Base-by-base conservation (phyloP, 2,329 filamentous ascomycete genomes). In the Pseudocercospora eumusae region DNA sequence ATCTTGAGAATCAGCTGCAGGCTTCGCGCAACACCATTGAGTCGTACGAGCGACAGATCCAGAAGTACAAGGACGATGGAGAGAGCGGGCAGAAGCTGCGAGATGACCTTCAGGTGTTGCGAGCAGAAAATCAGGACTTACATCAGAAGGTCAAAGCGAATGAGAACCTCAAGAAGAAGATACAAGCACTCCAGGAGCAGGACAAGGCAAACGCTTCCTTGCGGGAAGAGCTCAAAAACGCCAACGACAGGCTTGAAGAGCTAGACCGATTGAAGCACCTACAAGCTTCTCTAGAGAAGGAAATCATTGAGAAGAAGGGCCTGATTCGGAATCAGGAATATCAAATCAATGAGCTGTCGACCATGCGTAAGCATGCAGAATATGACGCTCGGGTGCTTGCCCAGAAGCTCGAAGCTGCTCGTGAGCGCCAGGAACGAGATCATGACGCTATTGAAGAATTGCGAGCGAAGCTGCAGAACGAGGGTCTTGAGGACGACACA, bases 141-240 rank as follows among this genome's bases (percentile, higher is more conserved):
- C 74, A 71, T 31, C 79, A 81, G 62, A 81, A 79, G 63, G 75
- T 79, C 25, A 81, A 81, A 62, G 80, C 80, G 21, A 82, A 81
- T 60, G 81, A 83, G 67, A 83, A 83, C 61, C 75, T 83, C 21
- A 81, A 79, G 69, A 82, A 82, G 75, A 83, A 83, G 73, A 82
- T 83, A 28, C 79, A 82, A 63, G 74, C 78, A 3, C 69, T 83
- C 45, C 78, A 80, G 45, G 80, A 82, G 56, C 77, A 81, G 61
- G 78, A 80, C 20, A 80, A 79, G 60, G 73, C 73, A 10, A 74
- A 79, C 25, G 75, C 77, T 20, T 70, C 74, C 3, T 68, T 82
- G 0, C 75, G 78, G 8, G 76, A 80, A 65, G 79, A 82, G 60
- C 73, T 82, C 28, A 78, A 80, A 62, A 69, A 72, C 45, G 75